phyloP scores from a whole-genome alignment of 805 yeast genomes.

The Candida sithepensis region DNA sequence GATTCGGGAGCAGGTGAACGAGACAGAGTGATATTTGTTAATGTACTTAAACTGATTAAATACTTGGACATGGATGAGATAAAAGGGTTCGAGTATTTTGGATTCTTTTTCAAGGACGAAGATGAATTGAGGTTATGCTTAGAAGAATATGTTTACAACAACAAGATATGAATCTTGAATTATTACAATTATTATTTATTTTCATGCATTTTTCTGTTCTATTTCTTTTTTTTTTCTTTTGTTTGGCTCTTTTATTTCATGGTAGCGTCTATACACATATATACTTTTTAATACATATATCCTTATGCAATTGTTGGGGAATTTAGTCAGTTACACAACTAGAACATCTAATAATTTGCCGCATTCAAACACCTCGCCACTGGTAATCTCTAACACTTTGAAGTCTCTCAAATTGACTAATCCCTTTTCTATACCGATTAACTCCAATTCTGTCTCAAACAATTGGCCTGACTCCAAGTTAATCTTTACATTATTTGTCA shows the following conservation, averaged over 20 bases:
- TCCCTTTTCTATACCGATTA: conserved; percentile 65
- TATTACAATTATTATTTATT: neutral
- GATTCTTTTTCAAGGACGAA: conserved; percentile 28
- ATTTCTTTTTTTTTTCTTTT: neutral
- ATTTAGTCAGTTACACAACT: too few species aligned
- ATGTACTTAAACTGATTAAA: conserved; percentile 21
- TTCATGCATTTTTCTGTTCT: neutral
- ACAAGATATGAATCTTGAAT: neutral
- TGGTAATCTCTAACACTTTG: conserved; percentile 55
- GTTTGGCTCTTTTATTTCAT: neutral
- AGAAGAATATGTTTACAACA: conserved; percentile 1
- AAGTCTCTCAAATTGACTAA: conserved; percentile 61
- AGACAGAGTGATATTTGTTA: conserved; percentile 13
- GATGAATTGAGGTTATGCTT: conserved; percentile 18
- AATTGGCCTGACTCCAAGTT: conserved; percentile 58
- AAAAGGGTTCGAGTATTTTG: conserved; percentile 23
- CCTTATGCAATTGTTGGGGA: too few species aligned
- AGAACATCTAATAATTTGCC: conserved; percentile 68
- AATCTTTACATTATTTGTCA: conserved; percentile 62
- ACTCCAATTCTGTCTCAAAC: conserved; percentile 56
- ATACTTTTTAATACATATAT: neutral
- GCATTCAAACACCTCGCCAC: conserved; percentile 69
- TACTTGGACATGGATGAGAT: conserved; percentile 20
- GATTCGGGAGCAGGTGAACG: conserved; percentile 1
- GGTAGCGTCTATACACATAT: neutral